These are phyloP conservation scores for Trichophyton mentagrophytes DNA, from an alignment of 2,329 filamentous ascomycete species.

Conservation along the genomic window DNA sequence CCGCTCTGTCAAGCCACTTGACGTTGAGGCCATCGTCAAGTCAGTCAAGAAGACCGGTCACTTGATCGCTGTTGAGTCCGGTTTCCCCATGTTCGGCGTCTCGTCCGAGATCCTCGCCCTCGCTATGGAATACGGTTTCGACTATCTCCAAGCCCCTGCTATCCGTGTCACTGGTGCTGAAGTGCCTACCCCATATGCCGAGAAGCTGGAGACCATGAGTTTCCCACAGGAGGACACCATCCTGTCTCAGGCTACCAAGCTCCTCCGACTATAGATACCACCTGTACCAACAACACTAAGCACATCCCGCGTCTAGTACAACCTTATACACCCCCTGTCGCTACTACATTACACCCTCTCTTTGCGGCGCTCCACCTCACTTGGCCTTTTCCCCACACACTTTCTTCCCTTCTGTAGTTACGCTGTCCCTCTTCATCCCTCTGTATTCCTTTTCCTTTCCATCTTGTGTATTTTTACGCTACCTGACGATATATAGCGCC, in stretches of 20 bases:
- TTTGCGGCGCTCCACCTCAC: not conserved
- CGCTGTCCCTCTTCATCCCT: not conserved
- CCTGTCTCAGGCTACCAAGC: constrained; percentile 75
- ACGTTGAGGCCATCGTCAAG: constrained; percentile 88
- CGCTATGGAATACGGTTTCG: constrained; percentile 94
- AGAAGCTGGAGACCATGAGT: constrained; percentile 83
- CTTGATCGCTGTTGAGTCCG: constrained; percentile 83
- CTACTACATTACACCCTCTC: not conserved
- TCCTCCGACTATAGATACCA: constrained; percentile 56
- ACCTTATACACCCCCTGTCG: not conserved
- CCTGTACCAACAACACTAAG: not conserved
- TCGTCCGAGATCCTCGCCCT: constrained; percentile 84
- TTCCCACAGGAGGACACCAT: constrained; percentile 89
- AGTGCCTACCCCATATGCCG: constrained; percentile 90
- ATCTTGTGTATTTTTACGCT: constrained; percentile 8
- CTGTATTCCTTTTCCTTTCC: not conserved
- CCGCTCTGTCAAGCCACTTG: constrained; percentile 90
- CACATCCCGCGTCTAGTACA: not conserved
- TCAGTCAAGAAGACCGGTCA: constrained; percentile 98
- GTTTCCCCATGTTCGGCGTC: constrained; percentile 91
- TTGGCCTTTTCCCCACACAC: not conserved
- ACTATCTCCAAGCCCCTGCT: constrained; percentile 90
- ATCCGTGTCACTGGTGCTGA: constrained; percentile 92
- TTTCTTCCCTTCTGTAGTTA: not conserved
- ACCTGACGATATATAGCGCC: constrained; percentile 10